Evolutionary conservation across 768 basidiomycete genomes (phyloP), one percentile per base, ranked within the genome.

Genomic region (Lentinula aciculospora): DNA sequence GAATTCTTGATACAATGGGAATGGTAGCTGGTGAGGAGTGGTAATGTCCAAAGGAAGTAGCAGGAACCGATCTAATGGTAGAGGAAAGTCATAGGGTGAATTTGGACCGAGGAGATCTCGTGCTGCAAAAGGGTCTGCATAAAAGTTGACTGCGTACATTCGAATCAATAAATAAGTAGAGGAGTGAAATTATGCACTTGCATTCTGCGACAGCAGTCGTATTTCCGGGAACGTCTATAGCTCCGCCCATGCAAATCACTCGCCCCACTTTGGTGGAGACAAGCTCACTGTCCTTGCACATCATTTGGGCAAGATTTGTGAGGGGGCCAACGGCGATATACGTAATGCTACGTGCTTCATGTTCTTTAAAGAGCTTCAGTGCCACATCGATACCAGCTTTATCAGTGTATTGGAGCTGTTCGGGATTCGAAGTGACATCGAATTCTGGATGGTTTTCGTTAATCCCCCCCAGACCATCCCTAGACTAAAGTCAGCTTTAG

Each of bases 191-290:
- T 25, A 25, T 58, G 36, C 32, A 68, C 84, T 70, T 71, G 91
- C 94, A 96, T 69, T 97, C 94, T 58, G 93, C 88, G 3, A 82
- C 77, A 7, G 92, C 83, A 25, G 78, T 83, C 0, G 86, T 88
- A 63, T 96, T 98, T 2, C 94, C 94, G 0, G 94, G 92, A 31
- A 92, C 89, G 62, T 95, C 92, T 23, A 98, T 68, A 2, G 93
- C 89, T 13, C 93, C 94, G n/a, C 94, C 94, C 93, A 98, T 96
- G 68, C 85, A 86, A 21, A 94, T 72, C 7, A 98, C 73, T n/a
- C 85, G 79, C 4, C 85, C 90, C 28, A 92, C 80, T 42, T 81
- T 81, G 12, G 79, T 70, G 7, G 71, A 70, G 29, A 94, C 74
- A 10, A 79, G 72, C 34, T 73, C 66, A 9, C 80, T 76, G 62